Evolutionary conservation across 2,329 filamentous ascomycete species (phyloP).

Genomic region (Alternaria angustiovoidea): DNA sequence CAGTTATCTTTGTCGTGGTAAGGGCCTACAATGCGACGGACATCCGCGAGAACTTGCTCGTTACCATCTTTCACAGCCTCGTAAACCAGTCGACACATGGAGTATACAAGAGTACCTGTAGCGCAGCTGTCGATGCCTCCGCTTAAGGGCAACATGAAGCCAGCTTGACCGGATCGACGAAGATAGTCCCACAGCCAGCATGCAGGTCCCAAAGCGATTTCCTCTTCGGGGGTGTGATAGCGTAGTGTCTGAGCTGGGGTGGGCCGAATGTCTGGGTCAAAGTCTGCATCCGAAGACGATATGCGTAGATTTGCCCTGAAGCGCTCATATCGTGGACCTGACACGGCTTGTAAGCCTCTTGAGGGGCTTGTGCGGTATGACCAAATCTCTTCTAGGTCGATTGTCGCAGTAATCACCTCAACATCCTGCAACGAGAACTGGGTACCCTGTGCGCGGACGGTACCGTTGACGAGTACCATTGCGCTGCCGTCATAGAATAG

Average conservation of each 20-base stretch:
- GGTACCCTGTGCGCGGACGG: slow-evolving; percentile 69
- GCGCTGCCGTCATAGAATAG: slow-evolving; percentile 59
- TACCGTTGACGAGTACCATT: slow-evolving; percentile 70
- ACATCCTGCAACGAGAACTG: slow-evolving; percentile 68
- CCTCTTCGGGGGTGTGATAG: slow-evolving; percentile 63
- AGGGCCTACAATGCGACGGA: slow-evolving; percentile 61
- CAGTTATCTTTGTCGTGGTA: slow-evolving; percentile 54
- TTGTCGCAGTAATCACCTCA: slow-evolving; percentile 64
- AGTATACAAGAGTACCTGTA: slow-evolving; percentile 37
- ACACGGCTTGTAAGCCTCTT: slow-evolving; percentile 65
- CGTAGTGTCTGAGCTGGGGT: slow-evolving; percentile 50
- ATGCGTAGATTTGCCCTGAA: slow-evolving; percentile 57
- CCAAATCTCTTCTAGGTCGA: slow-evolving; percentile 74
- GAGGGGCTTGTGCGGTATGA: slow-evolving; percentile 65
- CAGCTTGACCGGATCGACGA: slow-evolving; percentile 57
- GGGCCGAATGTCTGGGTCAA: slow-evolving; percentile 57
- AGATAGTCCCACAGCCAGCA: slow-evolving; percentile 74
- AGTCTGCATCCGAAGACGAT: slow-evolving; percentile 51
- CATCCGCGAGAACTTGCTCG: slow-evolving; percentile 63
- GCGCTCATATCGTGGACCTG: slow-evolving; percentile 57
- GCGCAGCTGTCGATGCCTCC: slow-evolving; percentile 68
- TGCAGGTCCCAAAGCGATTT: slow-evolving; percentile 69
- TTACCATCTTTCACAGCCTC: slow-evolving; percentile 61
- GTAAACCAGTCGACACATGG: slow-evolving; percentile 66
- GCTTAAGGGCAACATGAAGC: slow-evolving; percentile 65